Conservation (phyloP, 768 basidiomycete genomes). For the Symmetrospora coprosmae region DNA sequence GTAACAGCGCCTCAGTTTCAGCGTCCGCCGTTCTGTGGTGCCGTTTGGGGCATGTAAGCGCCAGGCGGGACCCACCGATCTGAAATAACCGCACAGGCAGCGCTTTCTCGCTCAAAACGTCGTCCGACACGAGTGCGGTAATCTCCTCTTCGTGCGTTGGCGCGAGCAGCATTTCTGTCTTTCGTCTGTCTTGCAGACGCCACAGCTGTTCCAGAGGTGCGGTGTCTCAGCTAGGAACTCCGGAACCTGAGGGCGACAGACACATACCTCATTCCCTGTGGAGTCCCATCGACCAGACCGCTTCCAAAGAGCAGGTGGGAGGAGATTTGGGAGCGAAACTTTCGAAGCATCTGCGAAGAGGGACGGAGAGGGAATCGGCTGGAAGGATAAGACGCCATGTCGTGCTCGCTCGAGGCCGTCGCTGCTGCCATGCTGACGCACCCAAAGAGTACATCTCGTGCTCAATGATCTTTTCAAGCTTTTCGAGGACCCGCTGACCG, state of each 20-base stretch:
- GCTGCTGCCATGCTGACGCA: not conserved
- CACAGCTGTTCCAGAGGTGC: conserved; percentile 2
- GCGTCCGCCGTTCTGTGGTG: too few relatives aligned
- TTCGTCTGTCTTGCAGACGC: conserved; percentile 15
- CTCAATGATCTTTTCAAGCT: conserved; percentile 21
- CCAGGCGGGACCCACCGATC: not conserved
- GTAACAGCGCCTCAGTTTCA: too few relatives aligned
- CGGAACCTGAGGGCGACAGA: too few relatives aligned
- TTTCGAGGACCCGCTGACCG: conserved; percentile 14
- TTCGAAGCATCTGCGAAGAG: conserved; percentile 15
- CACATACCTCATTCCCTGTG: conserved; percentile 17
- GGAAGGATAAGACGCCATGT: too few relatives aligned
- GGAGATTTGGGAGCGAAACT: conserved; percentile 18
- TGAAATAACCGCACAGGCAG: conserved; percentile 21
- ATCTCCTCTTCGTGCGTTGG: conserved; percentile 26
- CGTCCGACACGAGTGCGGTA: conserved; percentile 19
- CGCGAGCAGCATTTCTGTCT: conserved; percentile 18
- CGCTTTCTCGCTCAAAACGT: conserved; percentile 8
- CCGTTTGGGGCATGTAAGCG: not conserved
- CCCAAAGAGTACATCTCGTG: conserved; percentile 23
- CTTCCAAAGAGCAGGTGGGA: conserved; percentile 15
- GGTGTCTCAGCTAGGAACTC: not conserved
- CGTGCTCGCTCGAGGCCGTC: not conserved
- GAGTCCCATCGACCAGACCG: conserved; percentile 21
- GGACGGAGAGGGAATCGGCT: not conserved